Conservation (phyloP, 1,284 basidiomycete species). For the Cystobasidium pallidum region DNA sequence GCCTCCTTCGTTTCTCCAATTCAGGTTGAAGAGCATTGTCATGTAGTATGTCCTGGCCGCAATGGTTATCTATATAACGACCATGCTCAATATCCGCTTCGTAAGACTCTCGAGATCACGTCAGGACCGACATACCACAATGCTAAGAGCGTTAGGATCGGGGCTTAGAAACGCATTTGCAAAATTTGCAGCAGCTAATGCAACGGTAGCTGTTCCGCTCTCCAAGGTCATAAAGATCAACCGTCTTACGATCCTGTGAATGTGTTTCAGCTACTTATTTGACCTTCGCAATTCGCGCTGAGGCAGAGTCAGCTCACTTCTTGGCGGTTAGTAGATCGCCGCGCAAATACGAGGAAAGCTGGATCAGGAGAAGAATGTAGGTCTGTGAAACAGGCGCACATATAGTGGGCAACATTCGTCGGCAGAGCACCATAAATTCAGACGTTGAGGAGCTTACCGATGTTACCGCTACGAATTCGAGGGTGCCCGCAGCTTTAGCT, state of each 20-base stretch:
- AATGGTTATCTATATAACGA: not conserved
- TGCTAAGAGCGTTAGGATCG: not conserved
- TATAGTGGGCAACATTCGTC: no score
- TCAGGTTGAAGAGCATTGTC: conserved; percentile 3
- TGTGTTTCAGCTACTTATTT: not conserved
- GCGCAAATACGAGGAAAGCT: not conserved
- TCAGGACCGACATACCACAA: not conserved
- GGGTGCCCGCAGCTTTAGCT: not conserved
- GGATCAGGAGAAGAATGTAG: not conserved
- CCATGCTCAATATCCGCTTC: no score
- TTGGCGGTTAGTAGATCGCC: not conserved
- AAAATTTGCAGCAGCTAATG: not conserved
- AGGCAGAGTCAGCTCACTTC: not conserved
- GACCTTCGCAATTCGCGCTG: not conserved
- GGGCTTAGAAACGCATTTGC: not conserved
- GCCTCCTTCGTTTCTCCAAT: not conserved
- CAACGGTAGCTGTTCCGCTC: not conserved
- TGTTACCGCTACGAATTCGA: not conserved
- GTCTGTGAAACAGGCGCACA: not conserved
- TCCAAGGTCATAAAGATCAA: not conserved
- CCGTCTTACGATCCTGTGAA: not conserved
- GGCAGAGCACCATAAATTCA: no score
- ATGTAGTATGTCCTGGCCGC: not conserved
- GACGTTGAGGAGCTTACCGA: not conserved
- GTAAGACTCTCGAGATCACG: no score